These are phyloP conservation scores for Globisporangium emineosum DNA, from an alignment of 352 stramenopile genomes.

Conservation along the genomic window DNA sequence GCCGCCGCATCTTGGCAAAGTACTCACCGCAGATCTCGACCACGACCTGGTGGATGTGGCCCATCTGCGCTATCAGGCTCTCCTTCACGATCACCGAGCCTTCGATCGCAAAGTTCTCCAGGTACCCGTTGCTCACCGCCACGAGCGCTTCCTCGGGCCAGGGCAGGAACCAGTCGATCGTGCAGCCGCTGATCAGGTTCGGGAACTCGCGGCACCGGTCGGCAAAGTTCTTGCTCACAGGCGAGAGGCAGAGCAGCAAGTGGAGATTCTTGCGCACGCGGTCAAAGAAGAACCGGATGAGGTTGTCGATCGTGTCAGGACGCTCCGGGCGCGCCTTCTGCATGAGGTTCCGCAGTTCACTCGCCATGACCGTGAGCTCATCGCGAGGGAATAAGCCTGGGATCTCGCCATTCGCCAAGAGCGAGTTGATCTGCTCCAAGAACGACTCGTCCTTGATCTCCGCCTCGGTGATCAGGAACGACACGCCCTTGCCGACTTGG, in stretches of 20 bases:
- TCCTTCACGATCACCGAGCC: slow-evolving; percentile 55
- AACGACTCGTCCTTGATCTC: slow-evolving; percentile 92
- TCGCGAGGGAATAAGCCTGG: slow-evolving; percentile 87
- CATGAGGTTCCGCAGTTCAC: slow-evolving; percentile 71
- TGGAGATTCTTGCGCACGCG: slow-evolving; percentile 83
- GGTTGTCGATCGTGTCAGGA: slow-evolving; percentile 74
- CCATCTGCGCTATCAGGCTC: slow-evolving; percentile 68
- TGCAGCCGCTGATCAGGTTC: slow-evolving; percentile 83
- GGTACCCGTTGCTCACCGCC: slow-evolving; percentile 75
- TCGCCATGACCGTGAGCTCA: slow-evolving; percentile 82
- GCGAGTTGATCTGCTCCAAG: slow-evolving; percentile 86
- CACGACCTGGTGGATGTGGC: slow-evolving; percentile 67
- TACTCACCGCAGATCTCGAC: slow-evolving; percentile 69
- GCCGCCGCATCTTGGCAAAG: slow-evolving; percentile 68
- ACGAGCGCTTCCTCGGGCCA: slow-evolving; percentile 88
- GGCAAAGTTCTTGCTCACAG: slow-evolving; percentile 72
- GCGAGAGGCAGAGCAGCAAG: slow-evolving; percentile 85
- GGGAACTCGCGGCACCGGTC: slow-evolving; percentile 87
- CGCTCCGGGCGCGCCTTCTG: slow-evolving; percentile 63
- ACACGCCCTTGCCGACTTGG: slow-evolving; percentile 70
- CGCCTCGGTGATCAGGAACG: slow-evolving; percentile 86
- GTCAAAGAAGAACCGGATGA: slow-evolving; percentile 86
- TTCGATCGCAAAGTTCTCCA: slow-evolving; percentile 70
- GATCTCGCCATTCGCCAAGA: slow-evolving; percentile 85
- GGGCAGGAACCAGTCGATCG: slow-evolving; percentile 89